Evolutionary conservation across 2,329 filamentous ascomycete genomes (phyloP).

Genomic region (Aspergillus carbonarius): DNA sequence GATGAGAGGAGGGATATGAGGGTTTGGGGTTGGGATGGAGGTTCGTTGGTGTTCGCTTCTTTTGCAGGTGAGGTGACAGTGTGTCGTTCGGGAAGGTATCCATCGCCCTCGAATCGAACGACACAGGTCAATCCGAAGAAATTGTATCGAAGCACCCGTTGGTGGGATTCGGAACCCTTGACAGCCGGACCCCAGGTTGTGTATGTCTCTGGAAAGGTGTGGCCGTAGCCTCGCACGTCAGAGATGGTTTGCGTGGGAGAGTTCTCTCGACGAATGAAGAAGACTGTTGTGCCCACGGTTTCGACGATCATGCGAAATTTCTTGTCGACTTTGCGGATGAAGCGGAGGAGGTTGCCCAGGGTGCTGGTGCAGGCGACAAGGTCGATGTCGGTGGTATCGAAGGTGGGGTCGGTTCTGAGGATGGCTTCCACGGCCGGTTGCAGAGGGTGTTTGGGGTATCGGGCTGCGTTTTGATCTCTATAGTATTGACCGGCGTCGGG

Average conservation of each 20-base stretch:
- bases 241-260: slow-evolving; percentile 57
- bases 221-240: slow-evolving; percentile 61
- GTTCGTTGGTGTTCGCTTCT: not conserved
- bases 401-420: slow-evolving; percentile 39
- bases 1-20: not conserved
- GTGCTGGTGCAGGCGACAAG: slow-evolving; percentile 62
- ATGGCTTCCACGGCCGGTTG: slow-evolving; percentile 48
- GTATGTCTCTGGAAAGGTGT: slow-evolving; percentile 65
- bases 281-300: slow-evolving; percentile 56
- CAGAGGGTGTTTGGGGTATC: slow-evolving; percentile 40
- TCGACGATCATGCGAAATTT: slow-evolving; percentile 62
- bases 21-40: not conserved
- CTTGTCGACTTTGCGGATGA: slow-evolving; percentile 47
- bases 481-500: slow-evolving; percentile 49
- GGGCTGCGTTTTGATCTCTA: slow-evolving; percentile 43
- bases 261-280: slow-evolving; percentile 63
- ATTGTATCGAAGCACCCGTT: slow-evolving; percentile 59
- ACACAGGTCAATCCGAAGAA: slow-evolving; percentile 56
- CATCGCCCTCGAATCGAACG: slow-evolving; percentile 60
- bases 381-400: slow-evolving; percentile 45
- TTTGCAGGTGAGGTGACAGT: not conserved
- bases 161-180: slow-evolving; percentile 59
- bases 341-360: slow-evolving; percentile 61
- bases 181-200: slow-evolving; percentile 62
- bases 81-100: slow-evolving; percentile 44